A percentile compares a stretch with the other conserved stretches of the same genome.
These are phyloP conservation scores for Suhomyces taliae DNA, from an alignment of 1,139 yeast species.

Conservation along the genomic window DNA sequence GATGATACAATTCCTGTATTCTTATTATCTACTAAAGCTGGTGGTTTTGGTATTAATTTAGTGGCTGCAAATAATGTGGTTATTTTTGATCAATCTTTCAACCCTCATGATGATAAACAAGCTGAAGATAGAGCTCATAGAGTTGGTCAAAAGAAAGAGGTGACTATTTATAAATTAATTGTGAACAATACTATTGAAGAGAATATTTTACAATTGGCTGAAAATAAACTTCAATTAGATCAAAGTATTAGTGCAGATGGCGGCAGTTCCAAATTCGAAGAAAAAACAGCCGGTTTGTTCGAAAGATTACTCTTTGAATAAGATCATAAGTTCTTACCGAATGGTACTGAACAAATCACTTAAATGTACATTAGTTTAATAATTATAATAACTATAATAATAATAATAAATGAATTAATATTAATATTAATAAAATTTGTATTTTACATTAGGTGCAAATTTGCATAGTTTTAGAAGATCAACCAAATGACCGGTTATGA, in stretches of 20 bases:
- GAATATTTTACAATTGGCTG: constrained; percentile 81
- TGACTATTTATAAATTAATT: constrained; percentile 75
- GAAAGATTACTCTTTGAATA: constrained; percentile 46
- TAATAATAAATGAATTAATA: too few species aligned
- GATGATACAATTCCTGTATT: constrained; percentile 83
- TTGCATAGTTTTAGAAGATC: too few species aligned
- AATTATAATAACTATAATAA: too few species aligned
- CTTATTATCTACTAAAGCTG: constrained; percentile 90
- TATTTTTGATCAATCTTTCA: constrained; percentile 90
- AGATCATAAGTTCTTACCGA: not conserved
- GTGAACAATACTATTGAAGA: constrained; percentile 82
- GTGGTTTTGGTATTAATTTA: constrained; percentile 95
- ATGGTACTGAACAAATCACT: not conserved
- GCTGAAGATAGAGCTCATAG: constrained; percentile 99
- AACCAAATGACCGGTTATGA: too few species aligned
- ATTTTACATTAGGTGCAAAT: too few species aligned
- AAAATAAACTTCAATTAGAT: constrained; percentile 87
- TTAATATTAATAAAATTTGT: too few species aligned
- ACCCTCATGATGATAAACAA: constrained; percentile 97
- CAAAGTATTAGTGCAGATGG: constrained; percentile 59
- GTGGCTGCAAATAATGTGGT: constrained; percentile 94
- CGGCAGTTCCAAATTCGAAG: constrained; percentile 47
- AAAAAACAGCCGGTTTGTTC: constrained; percentile 53
- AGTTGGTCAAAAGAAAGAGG: constrained; percentile 92
- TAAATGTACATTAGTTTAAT: not conserved